phyloP scores from a whole-genome alignment of 352 stramenopile genomes.

The Globisporangium middletonii region DNA sequence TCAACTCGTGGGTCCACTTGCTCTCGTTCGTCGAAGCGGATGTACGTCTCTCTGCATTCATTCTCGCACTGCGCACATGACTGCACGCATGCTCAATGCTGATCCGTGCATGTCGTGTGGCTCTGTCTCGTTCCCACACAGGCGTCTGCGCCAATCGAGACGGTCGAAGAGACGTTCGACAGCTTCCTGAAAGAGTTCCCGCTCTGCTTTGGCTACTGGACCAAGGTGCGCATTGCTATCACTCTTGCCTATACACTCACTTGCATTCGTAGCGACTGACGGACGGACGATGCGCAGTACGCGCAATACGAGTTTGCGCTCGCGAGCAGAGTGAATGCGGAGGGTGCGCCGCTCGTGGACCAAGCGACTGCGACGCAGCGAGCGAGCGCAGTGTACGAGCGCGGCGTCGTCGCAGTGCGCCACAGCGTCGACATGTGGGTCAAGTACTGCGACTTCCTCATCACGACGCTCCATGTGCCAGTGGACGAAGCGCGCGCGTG shows the following conservation, averaged over 20 bases:
- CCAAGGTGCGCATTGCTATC: slow-evolving; percentile 41
- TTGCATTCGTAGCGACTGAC: not conserved
- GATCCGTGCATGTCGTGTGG: not conserved
- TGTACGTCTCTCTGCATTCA: slow-evolving; percentile 13
- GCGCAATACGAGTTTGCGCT: slow-evolving; percentile 60
- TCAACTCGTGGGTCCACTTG: slow-evolving; percentile 74
- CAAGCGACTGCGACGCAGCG: slow-evolving; percentile 34
- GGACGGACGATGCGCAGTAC: slow-evolving; percentile 29
- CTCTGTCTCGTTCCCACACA: slow-evolving; percentile 7
- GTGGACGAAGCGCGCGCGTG: slow-evolving; percentile 63
- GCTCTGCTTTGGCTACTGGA: slow-evolving; percentile 85
- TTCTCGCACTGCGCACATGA: not conserved
- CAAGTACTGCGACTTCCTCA: slow-evolving; percentile 79
- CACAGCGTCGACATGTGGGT: slow-evolving; percentile 83
- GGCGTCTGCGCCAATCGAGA: slow-evolving; percentile 35
- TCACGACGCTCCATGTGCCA: slow-evolving; percentile 45
- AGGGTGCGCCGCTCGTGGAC: slow-evolving; percentile 35
- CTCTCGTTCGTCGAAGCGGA: slow-evolving; percentile 66
- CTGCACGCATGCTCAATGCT: not conserved
- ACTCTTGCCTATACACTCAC: not conserved
- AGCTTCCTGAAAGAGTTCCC: slow-evolving; percentile 69
- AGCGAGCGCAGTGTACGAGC: slow-evolving; percentile 59
- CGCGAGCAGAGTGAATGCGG: slow-evolving; percentile 21
- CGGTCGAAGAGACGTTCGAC: slow-evolving; percentile 62
- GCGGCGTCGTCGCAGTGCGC: slow-evolving; percentile 50